These are phyloP conservation scores for Ustilaginoidea virens DNA, from an alignment of 2,329 filamentous ascomycete species.

Conservation along the genomic window DNA sequence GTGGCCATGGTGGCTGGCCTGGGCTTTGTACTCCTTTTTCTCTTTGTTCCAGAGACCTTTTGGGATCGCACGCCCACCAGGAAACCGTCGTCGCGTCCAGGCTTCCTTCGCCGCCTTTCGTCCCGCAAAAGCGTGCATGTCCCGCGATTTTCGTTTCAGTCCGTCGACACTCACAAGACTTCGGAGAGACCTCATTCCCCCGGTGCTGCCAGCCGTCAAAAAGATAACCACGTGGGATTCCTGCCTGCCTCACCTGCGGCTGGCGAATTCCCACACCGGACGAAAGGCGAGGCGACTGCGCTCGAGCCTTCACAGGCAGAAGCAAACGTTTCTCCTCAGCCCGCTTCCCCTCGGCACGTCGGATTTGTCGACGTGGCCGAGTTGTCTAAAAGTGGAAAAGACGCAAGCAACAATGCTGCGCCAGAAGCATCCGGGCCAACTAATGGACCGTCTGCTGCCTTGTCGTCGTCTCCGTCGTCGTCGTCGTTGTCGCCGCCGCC, in stretches of 20 bases:
- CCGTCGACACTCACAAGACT: conserved; percentile 3
- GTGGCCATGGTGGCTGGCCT: conserved; percentile 67
- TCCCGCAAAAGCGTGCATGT: conserved; percentile 18
- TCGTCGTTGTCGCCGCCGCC: background rate
- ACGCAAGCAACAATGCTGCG: background rate
- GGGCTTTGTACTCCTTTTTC: conserved; percentile 56
- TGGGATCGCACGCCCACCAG: conserved; percentile 68
- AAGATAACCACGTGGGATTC: conserved; percentile 18
- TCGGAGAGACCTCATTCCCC: conserved; percentile 8
- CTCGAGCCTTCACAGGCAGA: no score
- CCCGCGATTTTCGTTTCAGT: conserved; percentile 1
- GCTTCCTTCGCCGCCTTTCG: conserved; percentile 32
- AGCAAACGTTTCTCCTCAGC: background rate
- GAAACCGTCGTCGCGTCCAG: conserved; percentile 23
- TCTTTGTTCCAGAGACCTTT: conserved; percentile 90
- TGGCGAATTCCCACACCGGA: background rate
- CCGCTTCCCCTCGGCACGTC: conserved; percentile 28
- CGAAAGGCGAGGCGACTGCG: no score
- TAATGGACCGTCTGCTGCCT: no score
- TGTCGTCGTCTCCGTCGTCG: conserved; percentile 1
- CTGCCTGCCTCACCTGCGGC: conserved; percentile 6
- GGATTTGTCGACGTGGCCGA: conserved; percentile 30
- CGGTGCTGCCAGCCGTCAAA: conserved; percentile 9
- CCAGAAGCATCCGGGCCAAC: no score
- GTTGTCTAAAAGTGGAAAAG: no score